Evolutionary conservation across 2,329 filamentous ascomycete genomes (phyloP).

Genomic region (Penicillium sp.): DNA sequence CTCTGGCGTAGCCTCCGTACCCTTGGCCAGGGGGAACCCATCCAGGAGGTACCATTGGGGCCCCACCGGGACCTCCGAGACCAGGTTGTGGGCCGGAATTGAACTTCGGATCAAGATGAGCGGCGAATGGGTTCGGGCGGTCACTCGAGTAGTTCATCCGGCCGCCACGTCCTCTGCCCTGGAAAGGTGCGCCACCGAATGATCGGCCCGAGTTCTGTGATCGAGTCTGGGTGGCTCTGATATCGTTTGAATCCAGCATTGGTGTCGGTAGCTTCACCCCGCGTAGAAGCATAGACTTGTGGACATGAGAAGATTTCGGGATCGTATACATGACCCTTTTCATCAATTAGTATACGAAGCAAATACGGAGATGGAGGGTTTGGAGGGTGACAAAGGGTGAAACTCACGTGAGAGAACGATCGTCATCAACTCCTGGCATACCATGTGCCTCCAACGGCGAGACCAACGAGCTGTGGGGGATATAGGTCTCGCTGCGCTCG

Average conservation of each 20-base stretch:
- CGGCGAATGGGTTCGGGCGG: conserved; percentile 41
- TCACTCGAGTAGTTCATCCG: conserved; percentile 48
- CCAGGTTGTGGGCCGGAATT: conserved; percentile 26
- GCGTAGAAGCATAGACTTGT: conserved; percentile 89
- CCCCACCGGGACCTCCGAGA: conserved; percentile 23
- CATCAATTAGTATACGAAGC: conserved; percentile 23
- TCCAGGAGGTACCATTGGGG: conserved; percentile 28
- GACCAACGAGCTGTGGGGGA: conserved; percentile 70
- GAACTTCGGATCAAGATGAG: conserved; percentile 41
- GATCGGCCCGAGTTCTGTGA: conserved; percentile 58
- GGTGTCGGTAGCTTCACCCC: conserved; percentile 66
- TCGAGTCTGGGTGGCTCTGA: conserved; percentile 62
- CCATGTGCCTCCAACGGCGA: conserved; percentile 65
- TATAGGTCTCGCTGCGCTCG: conserved; percentile 71
- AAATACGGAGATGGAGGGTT: neutral
- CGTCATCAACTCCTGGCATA: conserved; percentile 71
- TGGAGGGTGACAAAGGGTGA: conserved; percentile 17
- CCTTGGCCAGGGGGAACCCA: conserved; percentile 29
- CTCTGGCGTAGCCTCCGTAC: conserved; percentile 27
- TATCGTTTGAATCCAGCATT: conserved; percentile 65
- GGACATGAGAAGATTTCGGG: conserved; percentile 60
- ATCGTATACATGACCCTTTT: conserved; percentile 75
- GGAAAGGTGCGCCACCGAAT: conserved; percentile 59
- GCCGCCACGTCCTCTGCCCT: conserved; percentile 41
- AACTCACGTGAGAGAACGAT: conserved; percentile 72